Base-by-base conservation (phyloP, 257 asterid species). In the Fraxinus cuspidata region DNA sequence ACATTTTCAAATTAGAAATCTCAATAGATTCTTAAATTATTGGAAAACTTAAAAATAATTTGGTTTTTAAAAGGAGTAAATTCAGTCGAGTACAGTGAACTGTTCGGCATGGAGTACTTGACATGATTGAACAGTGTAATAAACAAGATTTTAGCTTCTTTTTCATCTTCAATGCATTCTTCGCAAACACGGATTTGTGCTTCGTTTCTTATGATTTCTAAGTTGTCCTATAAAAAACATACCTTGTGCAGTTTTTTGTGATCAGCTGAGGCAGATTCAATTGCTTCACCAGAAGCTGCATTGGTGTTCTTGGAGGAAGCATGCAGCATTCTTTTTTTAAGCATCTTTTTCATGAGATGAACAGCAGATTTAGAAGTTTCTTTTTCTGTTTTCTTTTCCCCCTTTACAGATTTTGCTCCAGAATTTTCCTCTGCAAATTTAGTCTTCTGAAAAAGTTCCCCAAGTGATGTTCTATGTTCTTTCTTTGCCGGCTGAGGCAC, bases 391-490 rank as follows among this genome's bases (percentile, higher is more conserved):
- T 88, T 83, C 85, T 88, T 90, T 73, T 89, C 95, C 5, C 69
- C 89, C 79, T 83, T 81, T 6, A 84, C 90, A 23, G 75, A 66
- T 83, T 90, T 90, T 15, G 77, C 65, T 78, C 86, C 92, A 70
- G 73, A 79, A 78, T 73, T 85, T 21, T 94, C 97, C 73, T 94
- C 97, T 18, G 84, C 78, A 38, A 83, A 83, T 71, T 92, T 91
- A 11, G 95, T 87, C 81, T 90, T 94, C 92, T 89, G 95, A 78
- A 94, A 92, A 19, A 94, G 97, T 86, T 94, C 98, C n/a, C 97
- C 97, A 16, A 94, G 95, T 6, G 97, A 91, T 13, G 91, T 85
- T 88, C 98, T 86, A 0, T 88, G 92, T 19, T 94, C 97, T 80
- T 75, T 90, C 91, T 80, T 91, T 1, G 72, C 76, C 5, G 87